phyloP scores from a whole-genome alignment of 2,329 filamentous ascomycete species.

The Thermomyces lanuginosus region DNA sequence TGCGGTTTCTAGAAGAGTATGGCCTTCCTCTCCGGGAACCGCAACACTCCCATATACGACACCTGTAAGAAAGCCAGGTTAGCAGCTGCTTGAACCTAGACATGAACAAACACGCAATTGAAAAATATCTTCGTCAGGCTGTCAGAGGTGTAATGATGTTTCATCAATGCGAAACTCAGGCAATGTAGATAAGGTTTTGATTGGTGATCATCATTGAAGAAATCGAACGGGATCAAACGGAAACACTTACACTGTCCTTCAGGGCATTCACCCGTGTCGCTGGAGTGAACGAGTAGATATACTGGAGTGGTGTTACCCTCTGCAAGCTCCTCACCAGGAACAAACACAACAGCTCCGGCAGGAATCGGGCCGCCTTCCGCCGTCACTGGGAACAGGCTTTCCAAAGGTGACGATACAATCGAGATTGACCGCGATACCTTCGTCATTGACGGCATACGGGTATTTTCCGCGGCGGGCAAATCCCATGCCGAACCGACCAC shows the following conservation, averaged over 20 bases:
- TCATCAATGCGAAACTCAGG: slow-evolving; percentile 84
- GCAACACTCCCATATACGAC: slow-evolving; percentile 40
- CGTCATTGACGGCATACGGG: slow-evolving; percentile 9
- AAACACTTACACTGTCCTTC: slow-evolving; percentile 66
- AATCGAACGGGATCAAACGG: slow-evolving; percentile 7
- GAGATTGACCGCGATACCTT: slow-evolving; percentile 46
- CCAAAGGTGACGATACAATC: slow-evolving; percentile 51
- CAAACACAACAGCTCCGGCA: slow-evolving; percentile 42
- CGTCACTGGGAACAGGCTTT: slow-evolving; percentile 49
- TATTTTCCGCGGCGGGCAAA: slow-evolving; percentile 12
- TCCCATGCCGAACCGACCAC: slow-evolving; percentile 25
- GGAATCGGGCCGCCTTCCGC: slow-evolving; percentile 62
- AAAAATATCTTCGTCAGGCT: slow-evolving; percentile 52
- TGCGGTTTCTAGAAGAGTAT: slow-evolving; percentile 25
- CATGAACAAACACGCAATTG: slow-evolving; percentile 7
- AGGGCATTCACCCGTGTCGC: slow-evolving; percentile 85
- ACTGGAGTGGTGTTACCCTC: slow-evolving; percentile 30
- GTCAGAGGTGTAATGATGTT: slow-evolving; percentile 55
- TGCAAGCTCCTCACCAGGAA: slow-evolving; percentile 18
- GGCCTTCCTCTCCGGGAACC: slow-evolving; percentile 18
- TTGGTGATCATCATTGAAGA: slow-evolving; percentile 64
- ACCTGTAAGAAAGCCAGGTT: slow-evolving; percentile 25
- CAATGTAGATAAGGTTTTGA: slow-evolving; percentile 99
- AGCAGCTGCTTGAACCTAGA: slow-evolving; percentile 1
- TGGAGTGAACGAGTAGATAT: slow-evolving; percentile 58